A percentile compares a stretch with the other conserved stretches of the same genome.
phyloP scores from a whole-genome alignment of 352 stramenopile genomes.

The Pythium monospermum region DNA sequence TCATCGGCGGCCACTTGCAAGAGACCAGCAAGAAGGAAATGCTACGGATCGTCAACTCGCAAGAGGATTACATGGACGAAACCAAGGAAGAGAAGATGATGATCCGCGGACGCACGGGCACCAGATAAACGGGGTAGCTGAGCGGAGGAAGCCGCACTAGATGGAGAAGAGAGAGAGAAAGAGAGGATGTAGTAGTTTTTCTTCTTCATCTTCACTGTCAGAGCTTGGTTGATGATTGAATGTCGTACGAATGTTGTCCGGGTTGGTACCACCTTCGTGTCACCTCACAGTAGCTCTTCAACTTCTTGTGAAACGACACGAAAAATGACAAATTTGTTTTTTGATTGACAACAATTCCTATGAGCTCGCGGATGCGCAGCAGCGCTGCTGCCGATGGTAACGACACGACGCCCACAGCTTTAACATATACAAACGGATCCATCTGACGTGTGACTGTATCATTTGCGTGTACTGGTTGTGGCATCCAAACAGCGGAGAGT shows the following conservation, averaged over 20 bases:
- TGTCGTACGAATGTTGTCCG: constrained; percentile 4
- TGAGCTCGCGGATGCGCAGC: constrained; percentile 2
- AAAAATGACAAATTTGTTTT: not conserved
- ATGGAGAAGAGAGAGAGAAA: not conserved
- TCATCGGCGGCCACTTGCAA: constrained; percentile 97
- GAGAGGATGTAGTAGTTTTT: constrained; percentile 10
- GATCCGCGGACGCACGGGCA: constrained; percentile 47
- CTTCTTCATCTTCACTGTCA: too few relatives aligned
- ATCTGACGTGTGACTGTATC: not conserved
- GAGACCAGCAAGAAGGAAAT: constrained; percentile 94
- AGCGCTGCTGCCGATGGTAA: constrained; percentile 12
- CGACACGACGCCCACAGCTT: not conserved
- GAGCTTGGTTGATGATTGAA: too few relatives aligned
- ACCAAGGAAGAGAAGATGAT: constrained; percentile 79
- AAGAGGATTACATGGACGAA: constrained; percentile 90
- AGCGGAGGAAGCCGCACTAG: not conserved
- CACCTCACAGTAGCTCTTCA: constrained; percentile 9
- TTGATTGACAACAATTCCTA: constrained; percentile 4
- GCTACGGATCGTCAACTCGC: constrained; percentile 81
- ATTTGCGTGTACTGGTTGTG: not conserved
- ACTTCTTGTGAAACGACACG: too few relatives aligned
- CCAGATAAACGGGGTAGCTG: constrained; percentile 30
- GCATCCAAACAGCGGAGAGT: constrained; percentile 7
- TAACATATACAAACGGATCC: not conserved
- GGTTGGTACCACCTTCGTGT: constrained; percentile 8